Percentiles rank a stretch among this genome's conserved stretches.
Evolutionary conservation across 257 asterid genomes (phyloP).

Genomic region (Agastache rugosa): DNA sequence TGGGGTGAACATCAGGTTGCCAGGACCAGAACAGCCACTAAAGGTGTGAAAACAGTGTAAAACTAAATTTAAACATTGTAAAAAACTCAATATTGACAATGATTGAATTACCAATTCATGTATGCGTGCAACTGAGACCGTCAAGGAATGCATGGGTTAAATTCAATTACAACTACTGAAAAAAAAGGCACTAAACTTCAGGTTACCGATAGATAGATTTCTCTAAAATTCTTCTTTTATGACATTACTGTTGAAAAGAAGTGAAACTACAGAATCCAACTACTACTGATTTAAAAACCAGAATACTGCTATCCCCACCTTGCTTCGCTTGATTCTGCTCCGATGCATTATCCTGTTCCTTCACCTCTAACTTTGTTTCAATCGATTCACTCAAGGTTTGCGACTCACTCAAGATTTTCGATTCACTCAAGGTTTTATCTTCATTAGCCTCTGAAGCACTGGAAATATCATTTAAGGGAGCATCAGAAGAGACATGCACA

Average conservation of each 20-base stretch:
- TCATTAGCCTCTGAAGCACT: constrained; percentile 57
- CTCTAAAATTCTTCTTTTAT: neutral
- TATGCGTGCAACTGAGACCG: neutral
- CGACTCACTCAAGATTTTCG: too few species aligned
- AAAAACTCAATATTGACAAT: neutral
- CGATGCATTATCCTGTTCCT: constrained; percentile 48
- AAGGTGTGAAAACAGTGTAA: neutral
- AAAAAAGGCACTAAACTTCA: neutral
- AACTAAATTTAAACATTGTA: neutral
- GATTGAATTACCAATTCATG: constrained; percentile 1
- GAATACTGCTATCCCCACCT: constrained; percentile 45
- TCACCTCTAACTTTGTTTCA: constrained; percentile 46
- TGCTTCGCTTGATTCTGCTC: constrained; percentile 53
- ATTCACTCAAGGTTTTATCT: constrained; percentile 20
- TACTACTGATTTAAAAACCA: neutral
- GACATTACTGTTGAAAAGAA: neutral
- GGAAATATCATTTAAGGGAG: constrained; percentile 49
- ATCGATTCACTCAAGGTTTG: constrained; percentile 39
- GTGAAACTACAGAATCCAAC: constrained; percentile 15
- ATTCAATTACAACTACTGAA: constrained; percentile 26
- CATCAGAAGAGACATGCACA: constrained; percentile 47
- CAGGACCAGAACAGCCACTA: neutral
- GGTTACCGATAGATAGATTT: neutral
- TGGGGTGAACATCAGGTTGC: neutral
- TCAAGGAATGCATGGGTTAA: constrained; percentile 5